Conservation (phyloP, 164 flowering plant genomes). For the Liriodendron chinense region DNA sequence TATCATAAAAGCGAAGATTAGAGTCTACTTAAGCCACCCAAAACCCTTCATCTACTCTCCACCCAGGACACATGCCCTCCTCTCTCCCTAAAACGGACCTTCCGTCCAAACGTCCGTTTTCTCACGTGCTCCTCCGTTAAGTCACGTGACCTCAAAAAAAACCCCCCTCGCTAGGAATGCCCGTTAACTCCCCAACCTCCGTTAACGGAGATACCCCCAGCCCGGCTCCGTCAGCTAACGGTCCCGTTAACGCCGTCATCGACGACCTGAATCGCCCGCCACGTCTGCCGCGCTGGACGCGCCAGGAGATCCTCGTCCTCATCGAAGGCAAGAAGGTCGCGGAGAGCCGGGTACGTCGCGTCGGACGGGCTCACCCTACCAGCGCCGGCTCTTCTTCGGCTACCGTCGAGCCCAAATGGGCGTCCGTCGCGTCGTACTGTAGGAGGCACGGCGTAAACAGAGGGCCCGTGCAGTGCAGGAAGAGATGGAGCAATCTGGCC, state of each 20-base stretch:
- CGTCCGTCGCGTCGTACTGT: conserved; percentile 79
- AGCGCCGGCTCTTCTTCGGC: conserved; percentile 21
- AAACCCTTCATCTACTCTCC: not conserved
- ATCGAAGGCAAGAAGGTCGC: conserved; percentile 84
- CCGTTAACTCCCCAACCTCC: not conserved
- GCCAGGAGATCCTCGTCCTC: conserved; percentile 86
- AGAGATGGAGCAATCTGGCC: conserved; percentile 88
- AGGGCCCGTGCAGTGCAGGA: conserved; percentile 92
- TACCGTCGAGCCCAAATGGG: conserved; percentile 85
- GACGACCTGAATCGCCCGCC: conserved; percentile 42
- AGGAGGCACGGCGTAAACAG: conserved; percentile 76
- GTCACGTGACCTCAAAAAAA: conserved; percentile 1
- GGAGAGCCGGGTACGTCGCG: conserved; percentile 65
- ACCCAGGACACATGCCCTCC: not conserved
- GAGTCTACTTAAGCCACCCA: not conserved
- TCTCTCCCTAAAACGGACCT: not conserved
- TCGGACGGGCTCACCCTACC: conserved; percentile 9
- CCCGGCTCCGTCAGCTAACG: conserved; percentile 5
- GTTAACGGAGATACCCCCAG: not conserved
- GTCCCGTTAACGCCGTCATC: conserved; percentile 8
- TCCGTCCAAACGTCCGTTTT: conserved; percentile 3
- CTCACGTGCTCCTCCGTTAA: not conserved
- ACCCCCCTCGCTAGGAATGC: not conserved
- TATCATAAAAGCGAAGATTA: not conserved
- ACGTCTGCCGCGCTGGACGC: conserved; percentile 90